phyloP scores from a whole-genome alignment of 2,329 filamentous ascomycete species.

The Cordyceps cicadae region DNA sequence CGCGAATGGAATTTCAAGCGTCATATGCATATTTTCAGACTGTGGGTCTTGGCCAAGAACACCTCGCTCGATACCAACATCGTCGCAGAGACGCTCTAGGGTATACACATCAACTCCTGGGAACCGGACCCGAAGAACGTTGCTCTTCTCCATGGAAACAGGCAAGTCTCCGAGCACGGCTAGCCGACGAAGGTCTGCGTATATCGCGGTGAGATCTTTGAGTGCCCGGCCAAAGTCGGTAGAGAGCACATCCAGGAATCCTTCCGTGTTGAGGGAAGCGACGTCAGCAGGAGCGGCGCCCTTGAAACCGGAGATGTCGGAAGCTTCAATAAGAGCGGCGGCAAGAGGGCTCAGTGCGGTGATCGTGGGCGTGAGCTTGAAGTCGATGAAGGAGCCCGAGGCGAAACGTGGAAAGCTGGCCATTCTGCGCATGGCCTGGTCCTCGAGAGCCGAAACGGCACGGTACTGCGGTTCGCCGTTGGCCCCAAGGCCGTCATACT shows the following conservation, averaged over 20 bases:
- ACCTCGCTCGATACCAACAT: constrained; percentile 76
- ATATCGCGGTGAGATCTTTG: constrained; percentile 70
- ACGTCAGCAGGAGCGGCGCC: constrained; percentile 31
- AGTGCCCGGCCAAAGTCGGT: constrained; percentile 81
- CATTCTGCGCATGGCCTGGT: constrained; percentile 63
- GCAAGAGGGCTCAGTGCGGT: constrained; percentile 73
- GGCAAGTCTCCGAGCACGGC: constrained; percentile 75
- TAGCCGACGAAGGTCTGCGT: constrained; percentile 74
- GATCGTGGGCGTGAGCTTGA: constrained; percentile 78
- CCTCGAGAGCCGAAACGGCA: constrained; percentile 63
- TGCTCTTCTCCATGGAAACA: constrained; percentile 60
- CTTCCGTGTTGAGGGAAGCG: constrained; percentile 68
- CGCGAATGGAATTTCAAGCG: constrained; percentile 80
- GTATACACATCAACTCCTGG: constrained; percentile 80
- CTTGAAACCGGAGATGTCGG: constrained; percentile 36
- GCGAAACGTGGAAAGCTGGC: constrained; percentile 44
- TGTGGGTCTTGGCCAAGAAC: constrained; percentile 67
- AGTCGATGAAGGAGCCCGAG: constrained; percentile 81
- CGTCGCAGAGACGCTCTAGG: constrained; percentile 75
- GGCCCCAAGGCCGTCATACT: constrained; percentile 69
- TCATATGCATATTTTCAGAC: constrained; percentile 60
- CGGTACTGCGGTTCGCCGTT: constrained; percentile 74
- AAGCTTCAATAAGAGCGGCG: constrained; percentile 41
- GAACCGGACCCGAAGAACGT: constrained; percentile 72
- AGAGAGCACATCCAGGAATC: constrained; percentile 76